Evolutionary conservation across 768 basidiomycete genomes (phyloP).

Genomic region (Termitomyces sp.): DNA sequence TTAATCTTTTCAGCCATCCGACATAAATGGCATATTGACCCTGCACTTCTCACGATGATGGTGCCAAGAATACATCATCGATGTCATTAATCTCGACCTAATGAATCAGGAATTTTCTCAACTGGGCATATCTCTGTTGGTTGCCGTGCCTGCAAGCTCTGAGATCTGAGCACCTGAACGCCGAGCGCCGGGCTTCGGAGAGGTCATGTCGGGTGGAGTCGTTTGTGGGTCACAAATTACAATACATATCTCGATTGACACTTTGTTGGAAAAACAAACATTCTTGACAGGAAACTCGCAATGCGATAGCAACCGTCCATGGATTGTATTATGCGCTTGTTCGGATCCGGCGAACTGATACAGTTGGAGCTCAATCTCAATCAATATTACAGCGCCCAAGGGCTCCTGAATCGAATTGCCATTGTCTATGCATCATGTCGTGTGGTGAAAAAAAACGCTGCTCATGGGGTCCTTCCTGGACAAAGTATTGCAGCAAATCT

Average conservation of each 20-base stretch:
- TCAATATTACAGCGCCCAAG: neutral
- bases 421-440: no score
- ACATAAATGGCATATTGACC: no score
- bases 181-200: neutral
- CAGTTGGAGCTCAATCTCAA: neutral
- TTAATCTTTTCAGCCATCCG: no score
- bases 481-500: neutral
- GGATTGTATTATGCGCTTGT: neutral
- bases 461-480: neutral
- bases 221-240: neutral
- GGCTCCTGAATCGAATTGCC: neutral
- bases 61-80: no score
- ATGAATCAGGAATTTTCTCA: neutral
- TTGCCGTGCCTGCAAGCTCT: neutral
- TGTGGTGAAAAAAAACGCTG: neutral
- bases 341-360: neutral
- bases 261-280: neutral
- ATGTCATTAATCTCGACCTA: neutral
- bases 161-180: neutral
- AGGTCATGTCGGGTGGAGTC: neutral
- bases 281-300: neutral
- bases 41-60: no score
- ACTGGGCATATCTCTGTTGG: neutral
- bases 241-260: neutral
- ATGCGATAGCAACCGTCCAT: neutral